phyloP scores from a whole-genome alignment of 768 basidiomycete species.

The Leccinum ochraceum region DNA sequence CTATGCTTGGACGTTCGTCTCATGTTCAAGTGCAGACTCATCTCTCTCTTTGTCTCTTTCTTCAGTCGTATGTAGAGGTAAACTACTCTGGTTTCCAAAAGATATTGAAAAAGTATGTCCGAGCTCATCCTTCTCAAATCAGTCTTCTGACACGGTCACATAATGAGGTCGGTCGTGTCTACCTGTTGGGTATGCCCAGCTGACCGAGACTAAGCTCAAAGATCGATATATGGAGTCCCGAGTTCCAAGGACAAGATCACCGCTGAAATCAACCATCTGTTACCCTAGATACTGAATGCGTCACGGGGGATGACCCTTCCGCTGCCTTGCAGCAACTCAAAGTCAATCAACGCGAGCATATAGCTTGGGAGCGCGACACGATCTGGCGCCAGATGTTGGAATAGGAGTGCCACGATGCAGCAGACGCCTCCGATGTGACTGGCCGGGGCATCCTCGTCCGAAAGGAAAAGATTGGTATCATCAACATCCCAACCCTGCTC shows the following conservation, averaged over 20 bases:
- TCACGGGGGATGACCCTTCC: too few relatives aligned
- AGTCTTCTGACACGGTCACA: constrained; percentile 86
- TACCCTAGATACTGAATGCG: too few relatives aligned
- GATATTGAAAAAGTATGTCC: constrained; percentile 1
- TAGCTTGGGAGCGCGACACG: too few relatives aligned
- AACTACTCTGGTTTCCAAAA: constrained; percentile 93
- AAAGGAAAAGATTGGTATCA: constrained; percentile 36
- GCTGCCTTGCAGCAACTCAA: too few relatives aligned
- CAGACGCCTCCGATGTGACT: constrained; percentile 31
- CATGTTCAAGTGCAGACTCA: constrained; percentile 87
- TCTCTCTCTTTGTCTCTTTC: constrained; percentile 73
- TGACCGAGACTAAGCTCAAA: constrained; percentile 47
- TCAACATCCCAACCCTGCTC: constrained; percentile 60
- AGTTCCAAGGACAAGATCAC: too few relatives aligned
- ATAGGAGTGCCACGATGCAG: constrained; percentile 48
- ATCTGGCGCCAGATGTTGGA: too few relatives aligned
- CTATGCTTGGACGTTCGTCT: constrained; percentile 42
- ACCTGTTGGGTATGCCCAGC: background rate
- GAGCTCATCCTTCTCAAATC: too few relatives aligned
- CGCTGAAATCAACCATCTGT: too few relatives aligned
- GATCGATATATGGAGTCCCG: too few relatives aligned
- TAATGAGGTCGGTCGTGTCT: constrained; percentile 46
- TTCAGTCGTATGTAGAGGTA: constrained; percentile 87
- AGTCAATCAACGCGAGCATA: too few relatives aligned
- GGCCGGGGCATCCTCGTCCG: constrained; percentile 38